phyloP scores from a whole-genome alignment of 139 green algal genomes.

The Auxenochlorella protothecoides region DNA sequence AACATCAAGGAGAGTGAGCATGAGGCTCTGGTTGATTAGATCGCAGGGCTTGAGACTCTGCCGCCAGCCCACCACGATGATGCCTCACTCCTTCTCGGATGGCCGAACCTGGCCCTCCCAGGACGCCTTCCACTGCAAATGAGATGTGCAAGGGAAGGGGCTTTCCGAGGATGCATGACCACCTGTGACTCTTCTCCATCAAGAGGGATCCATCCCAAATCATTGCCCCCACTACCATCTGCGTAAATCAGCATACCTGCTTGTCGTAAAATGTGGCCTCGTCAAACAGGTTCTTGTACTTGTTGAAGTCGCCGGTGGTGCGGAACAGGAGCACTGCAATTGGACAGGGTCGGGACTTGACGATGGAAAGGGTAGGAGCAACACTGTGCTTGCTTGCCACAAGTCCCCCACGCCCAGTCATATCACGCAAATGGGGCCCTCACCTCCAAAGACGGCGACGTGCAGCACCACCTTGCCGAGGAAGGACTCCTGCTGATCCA shows the following conservation, averaged over 20 bases:
- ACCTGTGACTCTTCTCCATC: too few relatives aligned
- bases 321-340: constrained; percentile 60
- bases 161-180: too few relatives aligned
- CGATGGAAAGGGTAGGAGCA: neutral
- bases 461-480: constrained; percentile 82
- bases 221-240: too few relatives aligned
- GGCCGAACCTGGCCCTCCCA: constrained; percentile 39
- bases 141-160: neutral
- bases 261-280: constrained; percentile 93
- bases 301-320: constrained; percentile 47
- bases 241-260: constrained; percentile 8
- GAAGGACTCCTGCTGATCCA: constrained; percentile 87
- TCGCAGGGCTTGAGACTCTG: too few relatives aligned
- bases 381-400: neutral
- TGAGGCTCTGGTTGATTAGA: too few relatives aligned
- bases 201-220: too few relatives aligned
- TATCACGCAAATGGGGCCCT: neutral
- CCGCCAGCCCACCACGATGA: too few relatives aligned
- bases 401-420: neutral
- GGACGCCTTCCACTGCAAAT: constrained; percentile 61
- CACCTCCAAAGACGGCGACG: constrained; percentile 56
- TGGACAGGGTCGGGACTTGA: too few relatives aligned
- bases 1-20: too few relatives aligned
- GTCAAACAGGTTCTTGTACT: constrained; percentile 72
- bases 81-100: neutral